Percentiles rank a stretch among this genome's conserved stretches.
These are phyloP conservation scores for Pseudocercospora eumusae DNA, from an alignment of 2,329 filamentous ascomycete species.

Conservation along the genomic window DNA sequence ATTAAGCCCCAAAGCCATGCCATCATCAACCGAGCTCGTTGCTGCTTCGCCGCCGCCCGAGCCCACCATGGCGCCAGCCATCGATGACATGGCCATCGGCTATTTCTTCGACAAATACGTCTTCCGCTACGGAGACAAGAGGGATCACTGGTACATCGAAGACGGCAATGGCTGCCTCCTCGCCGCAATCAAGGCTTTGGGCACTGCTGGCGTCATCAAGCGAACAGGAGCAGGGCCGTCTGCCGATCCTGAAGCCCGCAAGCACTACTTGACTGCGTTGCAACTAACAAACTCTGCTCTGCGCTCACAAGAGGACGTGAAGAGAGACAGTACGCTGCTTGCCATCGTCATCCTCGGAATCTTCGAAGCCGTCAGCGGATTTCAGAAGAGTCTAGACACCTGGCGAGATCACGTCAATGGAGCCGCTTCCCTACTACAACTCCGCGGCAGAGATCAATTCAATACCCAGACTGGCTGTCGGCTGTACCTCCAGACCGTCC, in stretches of 20 bases:
- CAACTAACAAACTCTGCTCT: conserved; percentile 19
- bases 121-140: conserved; percentile 20
- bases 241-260: conserved; percentile 18
- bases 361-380: conserved; percentile 67
- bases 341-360: conserved; percentile 58
- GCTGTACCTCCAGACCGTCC: conserved; percentile 21
- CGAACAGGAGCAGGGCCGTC: conserved; percentile 12
- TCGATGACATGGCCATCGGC: conserved; percentile 20
- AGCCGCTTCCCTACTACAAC: conserved; percentile 22
- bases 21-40: background rate
- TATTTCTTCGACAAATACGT: conserved; percentile 24
- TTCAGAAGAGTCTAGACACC: conserved; percentile 59
- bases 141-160: conserved; percentile 21
- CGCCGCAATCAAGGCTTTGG: conserved; percentile 18
- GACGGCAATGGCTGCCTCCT: conserved; percentile 23
- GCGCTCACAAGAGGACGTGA: conserved; percentile 15
- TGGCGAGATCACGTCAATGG: conserved; percentile 46
- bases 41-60: conserved; percentile 1
- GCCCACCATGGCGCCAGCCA: conserved; percentile 7
- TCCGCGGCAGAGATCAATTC: conserved; percentile 23
- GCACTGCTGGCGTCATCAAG: conserved; percentile 18
- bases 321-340: conserved; percentile 19
- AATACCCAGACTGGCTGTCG: conserved; percentile 21
- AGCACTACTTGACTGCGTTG: conserved; percentile 21
- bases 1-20: background rate